A percentile compares a stretch with the other conserved stretches of the same genome.
phyloP scores from a whole-genome alignment of 306 rosid species.

The Acacia confusa region DNA sequence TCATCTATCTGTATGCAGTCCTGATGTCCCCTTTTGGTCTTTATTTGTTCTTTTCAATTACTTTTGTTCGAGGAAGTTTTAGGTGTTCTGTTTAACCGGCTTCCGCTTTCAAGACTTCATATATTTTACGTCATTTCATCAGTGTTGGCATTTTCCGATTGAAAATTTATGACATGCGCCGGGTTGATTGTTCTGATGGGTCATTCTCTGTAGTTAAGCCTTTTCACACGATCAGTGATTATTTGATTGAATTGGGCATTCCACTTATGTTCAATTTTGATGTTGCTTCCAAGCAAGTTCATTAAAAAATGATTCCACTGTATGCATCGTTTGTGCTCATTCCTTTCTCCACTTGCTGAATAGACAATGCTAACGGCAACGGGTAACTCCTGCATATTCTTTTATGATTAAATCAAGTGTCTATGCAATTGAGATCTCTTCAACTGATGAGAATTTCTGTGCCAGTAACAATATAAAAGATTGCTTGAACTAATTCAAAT shows the following conservation, averaged over 20 bases:
- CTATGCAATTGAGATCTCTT: slow-evolving; percentile 2
- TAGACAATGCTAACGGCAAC: slow-evolving; percentile 2
- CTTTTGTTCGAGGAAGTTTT: background rate
- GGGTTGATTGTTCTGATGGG: slow-evolving; percentile 1
- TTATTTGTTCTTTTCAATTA: slow-evolving; percentile 5
- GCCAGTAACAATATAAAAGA: background rate
- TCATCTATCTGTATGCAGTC: slow-evolving; percentile 11
- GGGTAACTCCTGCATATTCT: background rate
- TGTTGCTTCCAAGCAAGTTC: background rate
- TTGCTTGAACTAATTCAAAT: slow-evolving; percentile 10
- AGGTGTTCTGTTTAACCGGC: background rate
- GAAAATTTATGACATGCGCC: background rate
- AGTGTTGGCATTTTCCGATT: slow-evolving; percentile 8
- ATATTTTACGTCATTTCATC: slow-evolving; percentile 19
- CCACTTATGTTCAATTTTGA: background rate
- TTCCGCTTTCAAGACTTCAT: background rate
- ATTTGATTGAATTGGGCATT: slow-evolving; percentile 11
- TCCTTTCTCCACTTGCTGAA: background rate
- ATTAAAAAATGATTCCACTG: background rate
- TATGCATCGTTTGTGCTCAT: background rate
- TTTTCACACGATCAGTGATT: background rate
- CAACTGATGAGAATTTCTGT: background rate
- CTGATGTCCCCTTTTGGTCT: background rate
- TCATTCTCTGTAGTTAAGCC: background rate
- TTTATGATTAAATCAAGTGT: slow-evolving; percentile 4